Evolutionary conservation across 148 eudicot species (phyloP).

Genomic region (Cornus suecica): DNA sequence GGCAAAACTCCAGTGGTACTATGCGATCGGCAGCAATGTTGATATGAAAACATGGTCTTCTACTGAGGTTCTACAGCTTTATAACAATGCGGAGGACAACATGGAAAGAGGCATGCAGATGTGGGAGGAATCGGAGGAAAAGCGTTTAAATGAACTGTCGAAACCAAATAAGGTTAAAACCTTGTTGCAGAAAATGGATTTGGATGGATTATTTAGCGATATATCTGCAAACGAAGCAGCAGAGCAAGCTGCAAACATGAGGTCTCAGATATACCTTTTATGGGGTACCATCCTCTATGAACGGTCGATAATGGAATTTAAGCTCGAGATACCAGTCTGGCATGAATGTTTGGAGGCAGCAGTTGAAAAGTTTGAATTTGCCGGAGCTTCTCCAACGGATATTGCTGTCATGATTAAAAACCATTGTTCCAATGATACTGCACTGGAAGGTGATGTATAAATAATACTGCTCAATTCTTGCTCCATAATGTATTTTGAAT

Average conservation of each 20-base stretch:
- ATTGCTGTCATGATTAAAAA: conserved; percentile 93
- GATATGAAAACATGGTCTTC: conserved; percentile 73
- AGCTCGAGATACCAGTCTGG: conserved; percentile 84
- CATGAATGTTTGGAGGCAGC: conserved; percentile 90
- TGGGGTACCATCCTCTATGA: conserved; percentile 96
- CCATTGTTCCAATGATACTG: conserved; percentile 78
- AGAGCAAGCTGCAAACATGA: conserved; percentile 53
- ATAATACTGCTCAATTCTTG: neutral
- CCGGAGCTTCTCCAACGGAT: conserved; percentile 92
- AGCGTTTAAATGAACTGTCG: conserved; percentile 29
- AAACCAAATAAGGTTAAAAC: conserved; percentile 32
- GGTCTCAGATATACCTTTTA: conserved; percentile 69
- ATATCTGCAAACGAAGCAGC: conserved; percentile 48
- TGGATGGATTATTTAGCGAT: conserved; percentile 41
- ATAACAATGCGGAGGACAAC: conserved; percentile 80
- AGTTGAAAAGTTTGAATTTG: conserved; percentile 78
- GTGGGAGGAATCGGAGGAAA: conserved; percentile 65
- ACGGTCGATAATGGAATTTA: conserved; percentile 87
- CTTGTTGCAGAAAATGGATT: conserved; percentile 52
- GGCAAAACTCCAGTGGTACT: conserved; percentile 91
- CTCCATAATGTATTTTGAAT: neutral
- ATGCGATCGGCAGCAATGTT: conserved; percentile 48
- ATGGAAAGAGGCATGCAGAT: conserved; percentile 81
- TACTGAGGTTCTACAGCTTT: conserved; percentile 58
- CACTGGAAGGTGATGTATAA: conserved; percentile 55